Evolutionary conservation across 805 yeast species (phyloP), one percentile per base, ranked within the genome.

Genomic region (Candida vaughaniae): DNA sequence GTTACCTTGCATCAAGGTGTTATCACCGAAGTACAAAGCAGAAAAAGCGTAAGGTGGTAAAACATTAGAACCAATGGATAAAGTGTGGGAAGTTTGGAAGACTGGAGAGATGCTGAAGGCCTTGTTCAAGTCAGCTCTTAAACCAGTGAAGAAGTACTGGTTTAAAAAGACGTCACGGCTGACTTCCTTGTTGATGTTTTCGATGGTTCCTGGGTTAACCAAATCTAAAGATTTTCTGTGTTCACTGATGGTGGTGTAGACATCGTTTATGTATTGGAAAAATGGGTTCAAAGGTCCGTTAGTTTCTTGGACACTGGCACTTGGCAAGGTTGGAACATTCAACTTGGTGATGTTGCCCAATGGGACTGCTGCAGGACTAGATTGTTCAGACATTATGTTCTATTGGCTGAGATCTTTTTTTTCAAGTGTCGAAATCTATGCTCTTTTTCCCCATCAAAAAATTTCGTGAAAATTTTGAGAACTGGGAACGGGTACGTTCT

Each of bases 11-110:
- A 85, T 74, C 56, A 93, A 85, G 55, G 82, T 72, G 52, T 78
- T 77, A 57, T 91, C 96, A 45, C 83, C 80, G 45, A 95, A 97
- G 63, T 80, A 89, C 53, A 91, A 73, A 31, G 96, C 91, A 41
- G 88, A 78, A 61, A 91, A 86, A 19, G 95, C 90, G 62, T 93
- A 93, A 48, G 93, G 83, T 35, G 96, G 96, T 63, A 86, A 73
- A 31, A 79, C 77, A 48, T 82, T 80, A 39, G 95, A 84, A 33
- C 98, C 98, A 49, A 87, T 72, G 26, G 95, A 75, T 58, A 93
- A 84, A 43, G 96, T 83, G 62, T 93, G 99, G 46, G 96, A 84
- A 41, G 95, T 85, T 75, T 93, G 98, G 83, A 93, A 93, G 41
- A 87, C 90, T 41, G 99, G 99, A 66, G 81, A 82, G 75, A 90